Evolutionary conservation across 306 rosid species (phyloP), one percentile per base, ranked within the genome.

Genomic region (Glycyrrhiza uralensis): DNA sequence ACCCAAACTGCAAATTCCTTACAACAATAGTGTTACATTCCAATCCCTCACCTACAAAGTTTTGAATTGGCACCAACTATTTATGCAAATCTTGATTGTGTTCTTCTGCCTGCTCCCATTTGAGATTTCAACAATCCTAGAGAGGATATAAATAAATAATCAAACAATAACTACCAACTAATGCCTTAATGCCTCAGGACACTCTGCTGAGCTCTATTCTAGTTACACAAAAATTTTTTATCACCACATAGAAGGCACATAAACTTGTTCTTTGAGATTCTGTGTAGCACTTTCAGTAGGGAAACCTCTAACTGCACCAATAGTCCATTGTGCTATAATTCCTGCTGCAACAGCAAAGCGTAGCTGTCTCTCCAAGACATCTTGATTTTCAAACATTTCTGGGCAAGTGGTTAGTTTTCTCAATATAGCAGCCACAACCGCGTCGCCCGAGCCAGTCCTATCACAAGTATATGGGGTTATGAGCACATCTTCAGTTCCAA

Each of bases 271-370:
- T 82, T 95, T 95, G 28, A 95, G 87, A 87, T 91, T 95, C 82
- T 95, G 97, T 2, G 97, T n/a, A 8, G 99, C 99, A 80, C 95
- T 94, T 82, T 94, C 99, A 2, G 96, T 83, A 38, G 99, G 99
- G 61, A 91, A 91, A 33, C 96, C 89, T 84, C 96, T 79, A 7
- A 91, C 89, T 15, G 85, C 96, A 64, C 99, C 97, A 20, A 91
- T 89, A 1, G 99, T 91, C 99, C 99, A 91, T 73, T 94, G 97
- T 3, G 99, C 67, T 82, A 94, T 91, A 49, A 94, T 89, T 56
- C 97, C 97, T 0, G 97, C 97, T 0, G 99, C 92, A 45, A 94
- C 30, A 2, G 90, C 97, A 50, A 94, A 94, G 1, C 96, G 96
- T 28, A 94, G 90, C 74, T 94, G 91, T 82, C 93, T 82, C 56